Evolutionary conservation across 108 stramenopile species (phyloP), one percentile per base, ranked within the genome.

Genomic region (Schizochytrium sp.): DNA sequence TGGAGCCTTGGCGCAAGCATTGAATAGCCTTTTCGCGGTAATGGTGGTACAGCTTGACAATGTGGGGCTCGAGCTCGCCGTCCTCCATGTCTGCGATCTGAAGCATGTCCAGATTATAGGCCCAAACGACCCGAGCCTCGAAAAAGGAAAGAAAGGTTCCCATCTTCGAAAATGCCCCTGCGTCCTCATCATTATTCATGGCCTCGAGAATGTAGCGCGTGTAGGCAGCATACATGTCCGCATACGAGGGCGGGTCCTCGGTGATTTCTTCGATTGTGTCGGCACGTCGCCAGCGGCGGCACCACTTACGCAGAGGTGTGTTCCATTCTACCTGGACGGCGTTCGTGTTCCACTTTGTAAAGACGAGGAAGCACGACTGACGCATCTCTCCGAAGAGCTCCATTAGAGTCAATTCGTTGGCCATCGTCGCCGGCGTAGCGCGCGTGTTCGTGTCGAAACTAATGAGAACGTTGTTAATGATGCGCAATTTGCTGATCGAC

Each of bases 91-190:
- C 76, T 10, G 1, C 4, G 5, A 83, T 53, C 28, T 83, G 76
- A 12, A 83, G 76, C 45, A 53, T 53, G 23, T 83, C 76, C 10
- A 83, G 76, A 23, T 83, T 83, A 45, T 53, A 83, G 23, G 51
- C 51, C 48, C 45, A 83, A 23, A 83, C 48, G n/a, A 83, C 51
- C 19, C 76, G 76, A 34, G 48, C 76, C 76, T 83, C 76, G 51
- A 83, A 83, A 53, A 83, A 83, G n/a, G 76, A 83, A 43, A 83
- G 51, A 83, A 83, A 83, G 6, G 76, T 83, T 3, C 76, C 76
- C 76, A 83, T 83, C 23, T 83, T 83, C 43, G 76, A 83, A 28
- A 83, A 83, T 10, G 76, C 76, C 10, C 76, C 76, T 12, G 76
- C 76, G 23, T 83, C 76, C 51, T 83, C 76, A 4, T 83, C 51